These are phyloP conservation scores for Fusarium buharicum DNA, from an alignment of 2,329 filamentous ascomycete species.

Conservation along the genomic window DNA sequence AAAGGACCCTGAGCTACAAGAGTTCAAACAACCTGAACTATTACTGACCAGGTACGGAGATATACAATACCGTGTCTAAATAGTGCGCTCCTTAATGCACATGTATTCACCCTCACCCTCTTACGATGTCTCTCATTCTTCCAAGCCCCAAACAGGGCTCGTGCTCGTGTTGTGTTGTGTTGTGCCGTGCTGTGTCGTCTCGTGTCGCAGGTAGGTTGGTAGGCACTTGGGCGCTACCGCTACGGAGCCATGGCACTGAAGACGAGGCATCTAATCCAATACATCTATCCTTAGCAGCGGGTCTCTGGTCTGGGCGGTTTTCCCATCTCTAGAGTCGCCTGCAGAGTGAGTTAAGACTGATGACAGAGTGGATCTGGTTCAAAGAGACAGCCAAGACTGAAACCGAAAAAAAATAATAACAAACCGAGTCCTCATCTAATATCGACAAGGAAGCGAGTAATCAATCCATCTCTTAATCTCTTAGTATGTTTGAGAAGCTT, in stretches of 20 bases:
- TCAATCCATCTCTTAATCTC: conserved; percentile 11
- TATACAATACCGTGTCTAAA: conserved; percentile 21
- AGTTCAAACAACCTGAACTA: no score
- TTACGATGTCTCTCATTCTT: conserved; percentile 13
- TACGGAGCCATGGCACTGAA: conserved; percentile 32
- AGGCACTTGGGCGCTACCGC: conserved; percentile 16
- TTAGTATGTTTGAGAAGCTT: conserved; percentile 18
- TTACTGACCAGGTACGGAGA: no score
- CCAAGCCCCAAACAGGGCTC: conserved; percentile 22
- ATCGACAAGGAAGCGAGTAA: conserved; percentile 31
- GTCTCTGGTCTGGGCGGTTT: conserved; percentile 28
- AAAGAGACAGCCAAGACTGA: conserved; percentile 16
- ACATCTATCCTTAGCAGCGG: conserved; percentile 20
- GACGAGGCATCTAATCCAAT: conserved; percentile 27
- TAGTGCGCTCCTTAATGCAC: conserved; percentile 19
- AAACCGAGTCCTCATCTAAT: conserved; percentile 28
- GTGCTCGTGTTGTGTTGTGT: conserved; percentile 21
- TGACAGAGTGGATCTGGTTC: conserved; percentile 26
- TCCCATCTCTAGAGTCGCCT: conserved; percentile 15
- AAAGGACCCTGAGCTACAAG: not conserved
- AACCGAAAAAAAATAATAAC: conserved; percentile 11
- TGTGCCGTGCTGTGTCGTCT: conserved; percentile 2
- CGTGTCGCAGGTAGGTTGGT: conserved; percentile 19
- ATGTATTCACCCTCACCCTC: conserved; percentile 29
- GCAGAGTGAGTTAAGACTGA: conserved; percentile 22